A percentile compares a stretch with the other conserved stretches of the same genome.
Conservation (phyloP, 2,329 filamentous ascomycete genomes). For the Pseudovirgaria hyperparasitica region DNA sequence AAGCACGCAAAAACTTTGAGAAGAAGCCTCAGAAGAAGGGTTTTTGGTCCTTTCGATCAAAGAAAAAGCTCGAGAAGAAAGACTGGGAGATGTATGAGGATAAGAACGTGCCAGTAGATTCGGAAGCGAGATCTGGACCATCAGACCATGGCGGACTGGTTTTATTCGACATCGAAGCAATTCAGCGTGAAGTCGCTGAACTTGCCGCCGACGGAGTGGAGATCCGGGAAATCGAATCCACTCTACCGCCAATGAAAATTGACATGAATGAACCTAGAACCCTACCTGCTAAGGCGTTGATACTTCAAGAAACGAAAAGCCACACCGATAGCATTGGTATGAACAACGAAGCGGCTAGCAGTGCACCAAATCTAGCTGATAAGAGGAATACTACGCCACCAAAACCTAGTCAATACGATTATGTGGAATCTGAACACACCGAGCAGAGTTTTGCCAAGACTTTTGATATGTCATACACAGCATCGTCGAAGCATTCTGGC, state of each 20-base stretch:
- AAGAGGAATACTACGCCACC: conserved; percentile 4
- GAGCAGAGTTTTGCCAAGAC: conserved; percentile 26
- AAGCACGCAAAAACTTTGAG: conserved; percentile 77
- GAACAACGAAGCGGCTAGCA: conserved; percentile 8
- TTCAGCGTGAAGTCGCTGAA: conserved; percentile 55
- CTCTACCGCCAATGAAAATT: conserved; percentile 80
- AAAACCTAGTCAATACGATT: conserved; percentile 17
- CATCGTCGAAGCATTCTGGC: conserved; percentile 7
- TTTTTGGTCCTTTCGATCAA: conserved; percentile 64
- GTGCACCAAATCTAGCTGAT: conserved; percentile 1
- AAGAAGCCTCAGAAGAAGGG: conserved; percentile 59
- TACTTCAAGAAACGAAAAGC: conserved; percentile 27
- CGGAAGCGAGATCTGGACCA: conserved; percentile 36
- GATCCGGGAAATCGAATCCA: conserved; percentile 75
- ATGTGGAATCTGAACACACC: conserved; percentile 21
- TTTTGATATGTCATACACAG: conserved; percentile 28
- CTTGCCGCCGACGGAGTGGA: conserved; percentile 59
- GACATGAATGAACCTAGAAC: too few relatives aligned
- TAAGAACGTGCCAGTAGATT: conserved; percentile 29
- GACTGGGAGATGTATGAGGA: conserved; percentile 94
- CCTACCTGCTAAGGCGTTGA: conserved; percentile 9
- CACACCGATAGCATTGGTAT: conserved; percentile 23
- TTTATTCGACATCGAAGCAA: conserved; percentile 91
- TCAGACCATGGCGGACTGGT: conserved; percentile 46
- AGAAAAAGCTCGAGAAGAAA: conserved; percentile 70